These are phyloP conservation scores for Agapanthus africanus DNA, from an alignment of 106 monocot genomes.

Conservation along the genomic window DNA sequence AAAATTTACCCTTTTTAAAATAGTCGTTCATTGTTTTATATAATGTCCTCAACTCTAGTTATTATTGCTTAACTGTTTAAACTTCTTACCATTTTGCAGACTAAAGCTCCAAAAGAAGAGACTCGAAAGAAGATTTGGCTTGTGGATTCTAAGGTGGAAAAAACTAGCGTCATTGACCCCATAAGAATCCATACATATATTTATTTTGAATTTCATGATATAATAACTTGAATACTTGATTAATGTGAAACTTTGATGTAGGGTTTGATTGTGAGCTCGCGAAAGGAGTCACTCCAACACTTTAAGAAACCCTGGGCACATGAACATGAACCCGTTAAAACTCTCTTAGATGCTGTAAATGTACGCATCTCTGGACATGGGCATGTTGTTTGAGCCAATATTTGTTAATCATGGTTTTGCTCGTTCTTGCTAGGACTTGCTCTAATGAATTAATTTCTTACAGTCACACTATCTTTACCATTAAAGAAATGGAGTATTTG, in stretches of 20 bases:
- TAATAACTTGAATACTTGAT: not conserved
- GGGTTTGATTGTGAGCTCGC: conserved; percentile 79
- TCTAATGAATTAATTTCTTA: no score
- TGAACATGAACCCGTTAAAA: conserved; percentile 69
- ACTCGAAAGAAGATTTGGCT: conserved; percentile 91
- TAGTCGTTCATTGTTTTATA: no score
- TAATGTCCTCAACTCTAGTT: no score
- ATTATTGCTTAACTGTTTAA: not conserved
- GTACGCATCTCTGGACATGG: conserved; percentile 16
- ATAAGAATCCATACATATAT: not conserved
- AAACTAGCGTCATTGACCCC: not conserved
- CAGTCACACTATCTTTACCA: not conserved
- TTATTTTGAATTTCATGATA: no score
- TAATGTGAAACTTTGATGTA: conserved; percentile 1
- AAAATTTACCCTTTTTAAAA: no score
- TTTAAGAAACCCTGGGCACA: conserved; percentile 97
- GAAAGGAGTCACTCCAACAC: conserved; percentile 68
- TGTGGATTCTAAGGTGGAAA: conserved; percentile 87
- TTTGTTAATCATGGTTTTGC: conserved; percentile 60
- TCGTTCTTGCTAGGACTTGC: not conserved
- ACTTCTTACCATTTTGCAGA: conserved; percentile 23
- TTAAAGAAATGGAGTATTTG: not conserved
- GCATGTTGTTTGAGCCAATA: not conserved
- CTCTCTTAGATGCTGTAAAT: conserved; percentile 67
- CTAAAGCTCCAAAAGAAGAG: conserved; percentile 64